Evolutionary conservation across 2,329 filamentous ascomycete species (phyloP).

Genomic region (Talaromyces sp.): DNA sequence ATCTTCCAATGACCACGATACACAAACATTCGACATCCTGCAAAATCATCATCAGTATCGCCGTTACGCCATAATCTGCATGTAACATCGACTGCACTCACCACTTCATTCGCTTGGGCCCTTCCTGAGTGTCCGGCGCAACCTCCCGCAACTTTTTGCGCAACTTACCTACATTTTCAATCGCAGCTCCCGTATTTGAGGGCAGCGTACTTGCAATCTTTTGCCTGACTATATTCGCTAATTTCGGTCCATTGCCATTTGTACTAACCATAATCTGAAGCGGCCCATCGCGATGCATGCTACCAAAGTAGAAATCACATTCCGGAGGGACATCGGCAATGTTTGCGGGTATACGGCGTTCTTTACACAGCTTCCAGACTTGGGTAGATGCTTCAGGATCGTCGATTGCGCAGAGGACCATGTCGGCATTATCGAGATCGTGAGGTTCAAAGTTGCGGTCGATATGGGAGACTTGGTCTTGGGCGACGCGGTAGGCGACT

Average conservation of each 20-base stretch:
- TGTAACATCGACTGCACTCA: slow-evolving; percentile 32
- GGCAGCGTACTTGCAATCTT: slow-evolving; percentile 76
- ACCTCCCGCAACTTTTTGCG: slow-evolving; percentile 73
- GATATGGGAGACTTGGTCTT: slow-evolving; percentile 72
- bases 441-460: slow-evolving; percentile 79
- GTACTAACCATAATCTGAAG: slow-evolving; percentile 98
- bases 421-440: slow-evolving; percentile 77
- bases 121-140: slow-evolving; percentile 68
- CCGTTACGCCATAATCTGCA: neutral
- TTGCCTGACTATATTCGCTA: slow-evolving; percentile 80
- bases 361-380: slow-evolving; percentile 92
- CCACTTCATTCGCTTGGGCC: slow-evolving; percentile 88
- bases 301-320: slow-evolving; percentile 98
- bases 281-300: slow-evolving; percentile 88
- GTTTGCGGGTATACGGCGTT: slow-evolving; percentile 79
- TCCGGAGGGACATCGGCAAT: slow-evolving; percentile 95
- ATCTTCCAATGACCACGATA: slow-evolving; percentile 78
- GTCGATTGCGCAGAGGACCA: slow-evolving; percentile 92
- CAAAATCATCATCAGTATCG: slow-evolving; percentile 23
- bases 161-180: slow-evolving; percentile 76
- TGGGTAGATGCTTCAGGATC: slow-evolving; percentile 84
- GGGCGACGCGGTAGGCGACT: slow-evolving; percentile 73
- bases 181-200: slow-evolving; percentile 74
- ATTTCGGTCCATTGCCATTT: slow-evolving; percentile 88
- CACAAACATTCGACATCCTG: slow-evolving; percentile 90